Evolutionary conservation across 345 rosid genomes (phyloP), one percentile per base, ranked within the genome.

Genomic region (Pistacia atlantica): DNA sequence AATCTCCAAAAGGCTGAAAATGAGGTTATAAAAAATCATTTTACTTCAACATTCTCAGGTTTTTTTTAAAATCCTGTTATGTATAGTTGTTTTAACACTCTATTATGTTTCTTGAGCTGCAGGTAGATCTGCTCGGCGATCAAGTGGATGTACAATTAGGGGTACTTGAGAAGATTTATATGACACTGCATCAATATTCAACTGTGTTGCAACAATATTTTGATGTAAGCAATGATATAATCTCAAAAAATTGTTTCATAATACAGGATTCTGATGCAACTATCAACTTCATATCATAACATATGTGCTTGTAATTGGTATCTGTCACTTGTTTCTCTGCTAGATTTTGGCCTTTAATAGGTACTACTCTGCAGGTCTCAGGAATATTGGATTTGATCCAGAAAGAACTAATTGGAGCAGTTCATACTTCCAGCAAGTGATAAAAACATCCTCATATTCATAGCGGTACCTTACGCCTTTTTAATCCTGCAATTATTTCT

Each of bases 101-200:
- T 48, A 52, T 70, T 4, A 45, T 37, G 17, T 54, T 54, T 70
- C 0, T 54, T 74, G 64, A 71, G 25, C 31, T 37, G 6, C 63
- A 93, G 97, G 98, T 95, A 74, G 97, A 95, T 83, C 86, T 93
- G 63, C 87, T 95, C 42, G 97, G 91, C 0, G 91, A 95, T 83
- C 97, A 89, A 86, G 98, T 93, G 17, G 97, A 93, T 33, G 74
- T 22, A 5, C 92, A 87, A 18, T 68, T 78, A 71, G 72, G 67
- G 71, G 67, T 88, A 37, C 92, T 95, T 17, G 79, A 89, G 81
- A 87, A 80, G 85, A 82, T 85, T 75, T 86, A 88, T 79, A 61
- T 61, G 65, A 79, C 78, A 62, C 80, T 95, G 18, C 67, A 61
- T 75, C 85, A 78, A 31, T 68, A 83, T 75, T 80, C 93, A 63